These are phyloP conservation scores for Pholiota microspora DNA, from an alignment of 768 basidiomycete species.

Conservation along the genomic window DNA sequence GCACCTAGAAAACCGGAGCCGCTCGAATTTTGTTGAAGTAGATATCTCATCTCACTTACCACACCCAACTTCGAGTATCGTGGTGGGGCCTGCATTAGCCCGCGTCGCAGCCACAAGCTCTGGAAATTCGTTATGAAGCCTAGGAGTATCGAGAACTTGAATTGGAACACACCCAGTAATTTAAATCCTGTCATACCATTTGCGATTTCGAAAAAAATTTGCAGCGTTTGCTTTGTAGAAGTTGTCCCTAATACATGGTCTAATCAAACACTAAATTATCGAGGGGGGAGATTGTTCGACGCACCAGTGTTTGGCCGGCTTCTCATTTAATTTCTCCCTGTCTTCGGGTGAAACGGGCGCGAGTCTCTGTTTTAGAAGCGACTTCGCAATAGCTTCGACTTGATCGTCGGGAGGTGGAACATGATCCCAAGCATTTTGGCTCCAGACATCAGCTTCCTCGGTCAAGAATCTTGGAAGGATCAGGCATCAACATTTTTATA, in stretches of 20 bases:
- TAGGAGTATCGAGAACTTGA: conserved; percentile 22
- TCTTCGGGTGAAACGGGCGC: conserved; percentile 76
- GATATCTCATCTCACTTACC: conserved; percentile 41
- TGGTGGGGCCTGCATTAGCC: conserved; percentile 73
- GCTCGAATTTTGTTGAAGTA: neutral
- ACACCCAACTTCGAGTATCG: conserved; percentile 89
- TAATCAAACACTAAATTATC: too few relatives aligned
- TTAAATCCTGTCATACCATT: conserved; percentile 54
- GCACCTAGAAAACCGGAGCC: conserved; percentile 53
- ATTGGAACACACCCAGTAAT: conserved; percentile 9
- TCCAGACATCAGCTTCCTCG: conserved; percentile 73
- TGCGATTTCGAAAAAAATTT: conserved; percentile 94
- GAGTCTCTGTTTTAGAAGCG: conserved; percentile 66
- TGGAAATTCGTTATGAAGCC: conserved; percentile 93
- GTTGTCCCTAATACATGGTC: conserved; percentile 78
- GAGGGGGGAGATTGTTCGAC: conserved; percentile 6
- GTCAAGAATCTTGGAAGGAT: conserved; percentile 59
- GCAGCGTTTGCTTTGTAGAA: conserved; percentile 85
- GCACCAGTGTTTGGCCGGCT: conserved; percentile 73
- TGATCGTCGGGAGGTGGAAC: conserved; percentile 84
- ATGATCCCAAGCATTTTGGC: conserved; percentile 90
- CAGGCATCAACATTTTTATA: neutral
- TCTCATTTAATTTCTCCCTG: conserved; percentile 67
- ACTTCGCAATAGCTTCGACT: conserved; percentile 63
- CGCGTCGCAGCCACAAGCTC: conserved; percentile 74